Evolutionary conservation across 345 rosid genomes (phyloP).

Genomic region (Dimocarpus longan): DNA sequence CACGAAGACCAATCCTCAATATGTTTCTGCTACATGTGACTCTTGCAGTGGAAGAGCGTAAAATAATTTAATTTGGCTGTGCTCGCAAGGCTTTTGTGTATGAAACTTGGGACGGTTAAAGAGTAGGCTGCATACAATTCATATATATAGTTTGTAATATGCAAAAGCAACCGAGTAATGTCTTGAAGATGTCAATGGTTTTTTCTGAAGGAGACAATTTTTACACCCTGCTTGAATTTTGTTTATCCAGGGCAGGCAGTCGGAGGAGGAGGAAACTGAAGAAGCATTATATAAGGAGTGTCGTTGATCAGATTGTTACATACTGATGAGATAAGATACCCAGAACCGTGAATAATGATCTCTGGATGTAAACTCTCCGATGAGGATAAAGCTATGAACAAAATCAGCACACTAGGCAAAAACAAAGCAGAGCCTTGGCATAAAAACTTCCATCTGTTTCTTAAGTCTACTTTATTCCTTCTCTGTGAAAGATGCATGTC

Average conservation of each 20-base stretch:
- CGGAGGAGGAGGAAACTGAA: conserved; percentile 59
- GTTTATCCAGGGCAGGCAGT: conserved; percentile 56
- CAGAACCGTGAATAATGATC: neutral
- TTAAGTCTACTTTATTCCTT: neutral
- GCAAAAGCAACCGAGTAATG: neutral
- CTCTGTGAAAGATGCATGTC: neutral
- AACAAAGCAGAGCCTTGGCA: neutral
- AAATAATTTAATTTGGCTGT: no score
- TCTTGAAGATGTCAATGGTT: neutral
- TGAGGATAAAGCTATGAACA: neutral
- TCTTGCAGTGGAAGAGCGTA: no score
- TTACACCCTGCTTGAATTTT: neutral
- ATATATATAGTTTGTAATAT: neutral
- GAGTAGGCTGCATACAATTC: neutral
- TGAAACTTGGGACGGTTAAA: no score
- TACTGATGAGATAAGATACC: neutral
- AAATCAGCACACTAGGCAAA: neutral
- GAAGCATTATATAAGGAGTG: conserved; percentile 48
- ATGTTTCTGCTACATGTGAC: neutral
- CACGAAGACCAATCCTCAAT: neutral
- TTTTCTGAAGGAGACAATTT: neutral
- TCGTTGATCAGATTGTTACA: conserved; percentile 29
- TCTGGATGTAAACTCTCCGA: neutral
- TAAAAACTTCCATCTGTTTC: neutral
- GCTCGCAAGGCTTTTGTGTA: no score